A percentile compares a stretch with the other conserved stretches of the same genome.
Conservation (phyloP, 768 basidiomycete species). For the Mycena galericulata region DNA sequence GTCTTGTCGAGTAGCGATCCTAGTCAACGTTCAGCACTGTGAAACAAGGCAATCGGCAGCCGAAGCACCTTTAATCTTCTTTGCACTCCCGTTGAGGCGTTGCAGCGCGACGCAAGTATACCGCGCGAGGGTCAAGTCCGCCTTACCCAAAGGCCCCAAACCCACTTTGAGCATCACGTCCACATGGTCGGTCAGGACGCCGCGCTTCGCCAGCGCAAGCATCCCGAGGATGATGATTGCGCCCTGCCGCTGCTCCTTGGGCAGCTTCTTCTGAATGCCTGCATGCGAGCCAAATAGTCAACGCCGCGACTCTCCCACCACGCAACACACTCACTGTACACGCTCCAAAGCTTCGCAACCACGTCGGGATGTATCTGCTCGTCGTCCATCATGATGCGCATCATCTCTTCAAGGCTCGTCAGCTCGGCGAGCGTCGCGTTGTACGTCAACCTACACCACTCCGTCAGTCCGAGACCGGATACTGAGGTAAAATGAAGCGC, state of each 20-base stretch:
- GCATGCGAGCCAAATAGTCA: neutral
- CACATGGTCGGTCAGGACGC: constrained; percentile 80
- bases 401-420: constrained; percentile 95
- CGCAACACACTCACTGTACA: constrained; percentile 77
- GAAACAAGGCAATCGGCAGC: neutral
- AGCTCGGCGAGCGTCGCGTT: constrained; percentile 94
- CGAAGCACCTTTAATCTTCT: constrained; percentile 91
- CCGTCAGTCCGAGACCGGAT: neutral
- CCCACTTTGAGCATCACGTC: constrained; percentile 90
- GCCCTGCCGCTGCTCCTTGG: constrained; percentile 88
- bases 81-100: constrained; percentile 91
- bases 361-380: constrained; percentile 86
- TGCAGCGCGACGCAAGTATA: constrained; percentile 96
- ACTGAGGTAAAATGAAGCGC: constrained; percentile 38
- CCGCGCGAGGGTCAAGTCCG: constrained; percentile 88
- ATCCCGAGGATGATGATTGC: constrained; percentile 98
- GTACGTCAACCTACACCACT: constrained; percentile 78
- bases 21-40: constrained; percentile 44
- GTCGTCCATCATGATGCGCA: constrained; percentile 96
- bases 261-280: constrained; percentile 84
- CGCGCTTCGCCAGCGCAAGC: constrained; percentile 88
- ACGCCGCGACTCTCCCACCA: neutral
- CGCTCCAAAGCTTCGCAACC: constrained; percentile 93
- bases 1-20: constrained; percentile 91
- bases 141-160: constrained; percentile 84